These are phyloP conservation scores for Pseudogymnoascus sp. DNA, from an alignment of 2,329 filamentous ascomycete genomes.

Conservation along the genomic window DNA sequence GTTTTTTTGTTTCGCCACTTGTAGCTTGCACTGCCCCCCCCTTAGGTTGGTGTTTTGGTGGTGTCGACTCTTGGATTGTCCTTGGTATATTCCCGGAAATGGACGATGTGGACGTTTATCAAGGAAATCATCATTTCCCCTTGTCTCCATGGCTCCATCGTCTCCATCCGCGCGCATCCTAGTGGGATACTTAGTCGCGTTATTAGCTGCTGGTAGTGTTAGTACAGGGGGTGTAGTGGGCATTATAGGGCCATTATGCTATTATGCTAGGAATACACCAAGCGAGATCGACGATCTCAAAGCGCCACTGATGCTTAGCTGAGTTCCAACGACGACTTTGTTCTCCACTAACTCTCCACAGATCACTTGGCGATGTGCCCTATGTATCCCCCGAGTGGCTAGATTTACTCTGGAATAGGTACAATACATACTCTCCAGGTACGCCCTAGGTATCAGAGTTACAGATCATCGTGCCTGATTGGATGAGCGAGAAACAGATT, in stretches of 20 bases:
- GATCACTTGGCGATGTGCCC: neutral
- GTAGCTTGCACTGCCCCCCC: neutral
- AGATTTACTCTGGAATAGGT: too few species aligned
- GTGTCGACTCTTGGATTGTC: neutral
- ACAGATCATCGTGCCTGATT: neutral
- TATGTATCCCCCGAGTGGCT: neutral
- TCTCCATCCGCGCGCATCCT: constrained; percentile 2
- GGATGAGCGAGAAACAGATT: neutral
- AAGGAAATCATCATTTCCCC: constrained; percentile 8
- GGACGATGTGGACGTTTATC: neutral
- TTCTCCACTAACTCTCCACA: neutral
- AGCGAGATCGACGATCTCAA: neutral
- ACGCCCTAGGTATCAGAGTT: constrained; percentile 6
- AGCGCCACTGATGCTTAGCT: constrained; percentile 3
- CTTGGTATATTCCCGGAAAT: neutral
- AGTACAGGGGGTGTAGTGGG: too few species aligned
- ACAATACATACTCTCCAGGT: neutral
- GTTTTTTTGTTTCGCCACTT: neutral
- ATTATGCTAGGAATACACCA: neutral
- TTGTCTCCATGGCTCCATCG: constrained; percentile 1
- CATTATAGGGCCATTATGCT: too few species aligned
- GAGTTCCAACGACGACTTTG: neutral
- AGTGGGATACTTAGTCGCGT: neutral
- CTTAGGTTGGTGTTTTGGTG: neutral
- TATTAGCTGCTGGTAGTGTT: too few species aligned